A percentile compares a stretch with the other conserved stretches of the same genome.
Conservation (phyloP, 805 yeast species). For the Jamesozyma spencerorum region DNA sequence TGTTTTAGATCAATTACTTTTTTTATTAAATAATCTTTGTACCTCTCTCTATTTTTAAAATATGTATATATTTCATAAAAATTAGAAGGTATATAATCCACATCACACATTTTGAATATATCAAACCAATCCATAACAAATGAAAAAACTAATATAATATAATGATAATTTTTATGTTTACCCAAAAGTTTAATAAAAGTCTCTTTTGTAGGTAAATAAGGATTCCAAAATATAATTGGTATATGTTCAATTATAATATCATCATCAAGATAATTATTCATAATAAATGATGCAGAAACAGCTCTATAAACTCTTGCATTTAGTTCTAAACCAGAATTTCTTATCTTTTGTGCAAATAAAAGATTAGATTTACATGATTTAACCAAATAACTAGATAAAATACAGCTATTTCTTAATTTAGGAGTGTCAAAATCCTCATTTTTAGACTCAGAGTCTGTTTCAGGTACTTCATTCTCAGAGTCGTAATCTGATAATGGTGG, state of each 20-base stretch:
- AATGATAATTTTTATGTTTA: neutral
- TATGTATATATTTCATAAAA: neutral
- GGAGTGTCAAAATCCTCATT: neutral
- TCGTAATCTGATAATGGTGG: too few species aligned
- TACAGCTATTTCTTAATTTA: neutral
- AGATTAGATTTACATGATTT: conserved; percentile 1
- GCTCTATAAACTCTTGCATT: neutral
- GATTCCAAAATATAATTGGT: conserved; percentile 1
- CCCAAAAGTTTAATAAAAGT: conserved; percentile 1
- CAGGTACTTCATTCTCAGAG: too few species aligned
- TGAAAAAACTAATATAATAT: neutral
- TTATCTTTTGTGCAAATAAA: conserved; percentile 1
- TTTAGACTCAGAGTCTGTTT: too few species aligned
- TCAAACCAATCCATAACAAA: neutral
- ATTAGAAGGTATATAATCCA: neutral
- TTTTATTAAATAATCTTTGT: too few species aligned
- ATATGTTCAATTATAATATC: conserved; percentile 1
- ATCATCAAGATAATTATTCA: conserved; percentile 4
- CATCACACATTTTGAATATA: neutral
- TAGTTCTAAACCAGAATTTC: neutral
- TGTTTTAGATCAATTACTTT: neutral
- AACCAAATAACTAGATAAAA: neutral
- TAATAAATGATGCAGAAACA: conserved; percentile 1
- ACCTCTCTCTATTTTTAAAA: neutral
- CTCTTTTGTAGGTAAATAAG: conserved; percentile 2